A percentile compares a stretch with the other conserved stretches of the same genome.
These are phyloP conservation scores for Chamaenerion angustifolium DNA, from an alignment of 345 rosid species.

Conservation along the genomic window DNA sequence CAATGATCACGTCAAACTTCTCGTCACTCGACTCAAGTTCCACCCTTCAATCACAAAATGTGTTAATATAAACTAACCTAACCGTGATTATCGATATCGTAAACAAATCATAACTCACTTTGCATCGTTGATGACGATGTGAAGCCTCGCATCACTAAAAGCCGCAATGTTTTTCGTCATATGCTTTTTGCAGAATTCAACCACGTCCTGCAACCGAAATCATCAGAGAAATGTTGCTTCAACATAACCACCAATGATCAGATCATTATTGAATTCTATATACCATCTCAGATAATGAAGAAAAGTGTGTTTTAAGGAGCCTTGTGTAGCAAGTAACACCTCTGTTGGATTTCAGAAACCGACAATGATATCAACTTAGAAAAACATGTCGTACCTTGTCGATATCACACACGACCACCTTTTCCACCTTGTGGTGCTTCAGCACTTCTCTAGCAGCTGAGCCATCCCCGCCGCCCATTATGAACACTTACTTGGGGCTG, in stretches of 20 bases:
- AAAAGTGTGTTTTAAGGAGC: too few relatives aligned
- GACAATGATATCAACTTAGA: too few relatives aligned
- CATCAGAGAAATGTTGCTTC: too few relatives aligned
- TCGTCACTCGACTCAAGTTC: conserved; percentile 58
- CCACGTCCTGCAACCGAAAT: conserved; percentile 62
- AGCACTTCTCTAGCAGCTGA: conserved; percentile 83
- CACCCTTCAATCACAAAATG: conserved; percentile 28
- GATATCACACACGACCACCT: conserved; percentile 91
- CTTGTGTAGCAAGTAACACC: too few relatives aligned
- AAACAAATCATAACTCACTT: too few relatives aligned
- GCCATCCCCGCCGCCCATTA: conserved; percentile 96
- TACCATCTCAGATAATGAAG: too few relatives aligned
- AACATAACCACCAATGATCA: too few relatives aligned
- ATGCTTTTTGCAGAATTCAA: conserved; percentile 49
- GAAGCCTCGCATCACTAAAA: conserved; percentile 48
- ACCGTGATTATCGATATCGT: too few relatives aligned
- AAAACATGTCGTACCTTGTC: conserved; percentile 86
- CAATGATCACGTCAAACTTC: conserved; percentile 66
- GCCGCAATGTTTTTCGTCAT: conserved; percentile 60
- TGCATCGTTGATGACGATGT: conserved; percentile 67
- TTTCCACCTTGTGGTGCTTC: conserved; percentile 44
- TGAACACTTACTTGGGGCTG: conserved; percentile 59
- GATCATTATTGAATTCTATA: too few relatives aligned
- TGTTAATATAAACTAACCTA: too few relatives aligned
- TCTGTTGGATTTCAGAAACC: too few relatives aligned